phyloP scores from a whole-genome alignment of 768 basidiomycete genomes.

The Daedalea quercina region DNA sequence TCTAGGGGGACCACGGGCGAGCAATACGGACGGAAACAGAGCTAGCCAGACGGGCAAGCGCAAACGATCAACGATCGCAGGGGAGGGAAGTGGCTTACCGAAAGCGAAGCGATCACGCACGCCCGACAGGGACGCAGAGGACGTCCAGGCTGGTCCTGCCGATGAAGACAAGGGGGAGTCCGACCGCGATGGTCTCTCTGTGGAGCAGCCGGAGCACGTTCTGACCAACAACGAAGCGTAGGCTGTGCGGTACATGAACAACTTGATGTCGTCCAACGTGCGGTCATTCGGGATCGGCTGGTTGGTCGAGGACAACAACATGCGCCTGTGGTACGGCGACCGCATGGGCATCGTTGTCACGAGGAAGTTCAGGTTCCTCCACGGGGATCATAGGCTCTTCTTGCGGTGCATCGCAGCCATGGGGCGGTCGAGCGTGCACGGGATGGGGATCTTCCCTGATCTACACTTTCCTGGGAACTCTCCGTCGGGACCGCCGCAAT shows the following conservation, averaged over 20 bases:
- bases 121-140: too few species aligned
- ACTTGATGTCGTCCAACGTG: neutral
- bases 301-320: neutral
- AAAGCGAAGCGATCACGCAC: too few species aligned
- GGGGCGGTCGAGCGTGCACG: neutral
- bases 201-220: too few species aligned
- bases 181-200: too few species aligned
- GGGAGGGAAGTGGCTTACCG: too few species aligned
- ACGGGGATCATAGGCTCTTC: neutral
- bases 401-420: slow-evolving; percentile 1
- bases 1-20: neutral
- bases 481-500: neutral
- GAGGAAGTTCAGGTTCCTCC: neutral
- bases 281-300: slow-evolving; percentile 3
- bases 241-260: neutral
- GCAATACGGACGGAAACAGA: neutral
- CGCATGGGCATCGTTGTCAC: slow-evolving; percentile 5
- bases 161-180: too few species aligned
- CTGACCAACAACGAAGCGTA: neutral
- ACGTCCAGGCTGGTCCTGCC: too few species aligned
- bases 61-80: neutral
- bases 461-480: neutral
- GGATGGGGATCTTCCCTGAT: slow-evolving; percentile 1
- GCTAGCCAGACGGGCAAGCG: neutral
- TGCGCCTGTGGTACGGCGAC: slow-evolving; percentile 5